A percentile compares a stretch with the other conserved stretches of the same genome.
phyloP scores from a whole-genome alignment of 2,329 filamentous ascomycete species.

The Ceratocystiopsis minuta region DNA sequence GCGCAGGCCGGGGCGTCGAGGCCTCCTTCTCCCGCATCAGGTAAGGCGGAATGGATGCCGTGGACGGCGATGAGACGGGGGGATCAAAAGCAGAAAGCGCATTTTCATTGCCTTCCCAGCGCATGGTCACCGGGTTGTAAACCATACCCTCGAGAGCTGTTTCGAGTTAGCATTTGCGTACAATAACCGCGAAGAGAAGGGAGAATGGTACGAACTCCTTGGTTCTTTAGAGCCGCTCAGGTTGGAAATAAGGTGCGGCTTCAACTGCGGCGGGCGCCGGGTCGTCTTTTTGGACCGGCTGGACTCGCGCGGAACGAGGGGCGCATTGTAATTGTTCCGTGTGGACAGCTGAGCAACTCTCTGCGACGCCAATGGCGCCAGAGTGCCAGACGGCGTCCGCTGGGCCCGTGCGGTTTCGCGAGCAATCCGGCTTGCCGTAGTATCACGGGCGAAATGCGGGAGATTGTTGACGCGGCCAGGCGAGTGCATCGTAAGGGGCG shows the following conservation, averaged over 20 bases:
- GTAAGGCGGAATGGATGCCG: constrained; percentile 23
- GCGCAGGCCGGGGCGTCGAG: constrained; percentile 47
- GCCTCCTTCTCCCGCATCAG: constrained; percentile 36
- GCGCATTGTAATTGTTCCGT: constrained; percentile 25
- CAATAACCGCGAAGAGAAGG: neutral
- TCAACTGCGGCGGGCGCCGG: constrained; percentile 40
- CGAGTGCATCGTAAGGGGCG: constrained; percentile 35
- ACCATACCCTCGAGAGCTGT: constrained; percentile 84
- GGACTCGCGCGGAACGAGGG: constrained; percentile 17
- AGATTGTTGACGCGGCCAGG: constrained; percentile 37
- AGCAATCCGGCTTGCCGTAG: constrained; percentile 45
- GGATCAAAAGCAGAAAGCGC: constrained; percentile 61
- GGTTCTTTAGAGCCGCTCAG: constrained; percentile 55
- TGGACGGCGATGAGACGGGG: constrained; percentile 35
- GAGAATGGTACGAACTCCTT: constrained; percentile 55
- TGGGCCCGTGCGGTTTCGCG: constrained; percentile 44
- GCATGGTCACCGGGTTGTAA: constrained; percentile 72
- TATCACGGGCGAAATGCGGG: constrained; percentile 48
- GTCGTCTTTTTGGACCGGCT: constrained; percentile 36
- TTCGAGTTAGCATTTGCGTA: neutral
- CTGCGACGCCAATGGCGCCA: constrained; percentile 37
- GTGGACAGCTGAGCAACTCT: constrained; percentile 34
- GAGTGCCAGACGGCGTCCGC: constrained; percentile 33
- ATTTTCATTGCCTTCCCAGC: constrained; percentile 95
- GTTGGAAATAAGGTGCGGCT: constrained; percentile 80